Evolutionary conservation across 768 basidiomycete species (phyloP).

Genomic region (Phylloporus scabripes): DNA sequence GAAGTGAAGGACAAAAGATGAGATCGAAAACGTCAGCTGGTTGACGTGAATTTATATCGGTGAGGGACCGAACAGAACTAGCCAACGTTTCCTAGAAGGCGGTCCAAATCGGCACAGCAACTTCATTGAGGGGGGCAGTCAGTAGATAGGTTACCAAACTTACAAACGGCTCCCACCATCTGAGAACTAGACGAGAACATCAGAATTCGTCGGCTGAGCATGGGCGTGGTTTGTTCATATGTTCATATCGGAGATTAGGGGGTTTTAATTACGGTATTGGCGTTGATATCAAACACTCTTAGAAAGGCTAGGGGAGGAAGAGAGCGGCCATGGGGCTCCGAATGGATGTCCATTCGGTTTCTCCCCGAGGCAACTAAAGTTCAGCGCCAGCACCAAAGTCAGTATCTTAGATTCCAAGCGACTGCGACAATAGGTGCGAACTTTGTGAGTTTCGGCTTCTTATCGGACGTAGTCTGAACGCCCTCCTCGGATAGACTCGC

Average conservation of each 20-base stretch:
- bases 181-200: slow-evolving; percentile 5
- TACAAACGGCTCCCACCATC: not conserved
- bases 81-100: not conserved
- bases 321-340: not conserved
- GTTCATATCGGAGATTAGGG: slow-evolving; percentile 17
- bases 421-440: too few species aligned
- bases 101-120: slow-evolving; percentile 13
- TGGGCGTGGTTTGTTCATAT: slow-evolving; percentile 3
- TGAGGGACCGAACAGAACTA: slow-evolving; percentile 7
- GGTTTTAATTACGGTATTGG: not conserved
- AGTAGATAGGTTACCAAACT: slow-evolving; percentile 18
- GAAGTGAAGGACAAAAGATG: not conserved
- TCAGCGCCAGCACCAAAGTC: too few species aligned
- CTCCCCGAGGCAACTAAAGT: not conserved
- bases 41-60: slow-evolving; percentile 15
- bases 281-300: not conserved
- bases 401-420: too few species aligned
- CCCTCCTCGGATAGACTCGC: too few species aligned
- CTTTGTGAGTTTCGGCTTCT: too few species aligned
- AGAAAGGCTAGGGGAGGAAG: not conserved
- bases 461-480: too few species aligned
- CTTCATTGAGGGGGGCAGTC: not conserved
- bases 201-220: slow-evolving; percentile 11
- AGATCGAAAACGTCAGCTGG: not conserved
- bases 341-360: not conserved